Evolutionary conservation across 2,329 filamentous ascomycete species (phyloP).

Genomic region (Exserohilum rostratum): DNA sequence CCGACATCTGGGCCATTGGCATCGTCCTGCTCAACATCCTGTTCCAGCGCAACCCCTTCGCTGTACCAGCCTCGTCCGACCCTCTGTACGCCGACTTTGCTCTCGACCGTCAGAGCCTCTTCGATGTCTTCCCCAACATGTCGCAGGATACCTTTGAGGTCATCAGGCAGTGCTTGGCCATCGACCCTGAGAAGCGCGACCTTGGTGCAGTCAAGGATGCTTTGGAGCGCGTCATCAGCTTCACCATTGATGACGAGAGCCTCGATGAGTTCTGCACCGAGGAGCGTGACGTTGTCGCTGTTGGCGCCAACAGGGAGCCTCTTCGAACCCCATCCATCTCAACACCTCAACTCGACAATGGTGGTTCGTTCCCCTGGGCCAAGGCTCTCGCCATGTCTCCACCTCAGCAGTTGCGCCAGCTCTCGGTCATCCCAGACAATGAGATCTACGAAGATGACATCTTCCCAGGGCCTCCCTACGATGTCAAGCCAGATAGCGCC

Average conservation of each 20-base stretch:
- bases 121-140: constrained; percentile 98
- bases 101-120: constrained; percentile 91
- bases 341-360: constrained; percentile 77
- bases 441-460: constrained; percentile 83
- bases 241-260: constrained; percentile 90
- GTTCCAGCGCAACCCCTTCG: constrained; percentile 96
- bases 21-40: constrained; percentile 96
- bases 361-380: constrained; percentile 90
- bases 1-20: constrained; percentile 96
- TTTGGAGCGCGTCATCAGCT: constrained; percentile 80
- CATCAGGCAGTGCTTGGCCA: constrained; percentile 84
- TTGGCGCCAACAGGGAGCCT: constrained; percentile 87
- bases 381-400: constrained; percentile 83
- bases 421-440: constrained; percentile 82
- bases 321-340: constrained; percentile 94
- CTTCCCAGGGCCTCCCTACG: constrained; percentile 82
- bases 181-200: constrained; percentile 89
- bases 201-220: constrained; percentile 78
- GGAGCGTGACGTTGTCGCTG: constrained; percentile 76
- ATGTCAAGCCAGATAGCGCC: constrained; percentile 74
- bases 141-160: constrained; percentile 98
- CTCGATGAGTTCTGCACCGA: constrained; percentile 92
- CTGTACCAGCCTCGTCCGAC: constrained; percentile 86
- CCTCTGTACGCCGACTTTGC: constrained; percentile 92
- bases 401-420: constrained; percentile 74